Base-by-base conservation (phyloP, 805 yeast genomes). In the Blastobotrys terrestris region DNA sequence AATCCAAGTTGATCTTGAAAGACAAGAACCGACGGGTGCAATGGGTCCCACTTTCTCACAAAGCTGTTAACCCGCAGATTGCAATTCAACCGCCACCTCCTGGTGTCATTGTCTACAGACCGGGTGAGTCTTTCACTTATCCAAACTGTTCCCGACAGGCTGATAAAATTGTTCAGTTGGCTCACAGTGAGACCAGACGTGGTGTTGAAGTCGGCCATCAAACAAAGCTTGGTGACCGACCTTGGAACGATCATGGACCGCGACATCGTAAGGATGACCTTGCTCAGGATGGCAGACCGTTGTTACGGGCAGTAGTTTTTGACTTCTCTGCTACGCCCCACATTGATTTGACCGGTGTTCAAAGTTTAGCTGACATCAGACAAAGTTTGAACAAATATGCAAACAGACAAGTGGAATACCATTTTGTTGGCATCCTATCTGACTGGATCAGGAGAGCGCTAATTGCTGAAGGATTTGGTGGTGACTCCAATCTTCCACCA, bases 181-280 rank as follows among this genome's bases (percentile, higher is more conserved):
- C 86, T 40, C 82, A 81, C 65, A 67, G 71, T 44, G 52, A 64
- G 7, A 87, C 95, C 1, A 77, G 77, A 60, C 78, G 85, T 50
- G 90, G 90, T 26, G 74, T 76, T 50, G 57, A 66, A 6, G 59
- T 56, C 4, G 62, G 59, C n/a, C 44, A 49, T 13, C 56, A 52
- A 19, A 55, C 61, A 26, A 56, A 64, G 48, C 63, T 71, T 26
- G 81, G 85, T 44, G 84, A 84, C 53, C 78, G 90, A 58, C 91
- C 96, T 16, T 91, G 97, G 96, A 90, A 90, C 65, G 92, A 90
- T 63, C 90, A 90, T 15, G 95, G 95, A 57, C 87, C 81, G 40
- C 61, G 63, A 35, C 60, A 55, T 44, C 62, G 53, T 57, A 63
- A 44, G 53, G 68, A 63, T 22, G 60, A 67, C 7, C 53, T 59